Percentiles rank a stretch among this genome's conserved stretches.
Conservation (phyloP, 352 stramenopile genomes). For the Salisapilia sapeloensis region DNA sequence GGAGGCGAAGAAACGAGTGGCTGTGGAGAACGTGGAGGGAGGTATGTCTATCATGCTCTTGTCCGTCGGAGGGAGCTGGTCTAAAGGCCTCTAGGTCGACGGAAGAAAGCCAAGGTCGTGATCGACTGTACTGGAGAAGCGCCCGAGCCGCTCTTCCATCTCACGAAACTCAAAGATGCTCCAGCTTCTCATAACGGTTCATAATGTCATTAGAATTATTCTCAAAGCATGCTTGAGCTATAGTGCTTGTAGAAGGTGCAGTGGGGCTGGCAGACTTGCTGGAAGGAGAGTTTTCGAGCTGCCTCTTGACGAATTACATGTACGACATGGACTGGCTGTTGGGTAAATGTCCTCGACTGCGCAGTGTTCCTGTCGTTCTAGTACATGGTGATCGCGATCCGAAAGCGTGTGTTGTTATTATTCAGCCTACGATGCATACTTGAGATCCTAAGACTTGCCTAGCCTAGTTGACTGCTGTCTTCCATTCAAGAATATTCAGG, state of each 20-base stretch:
- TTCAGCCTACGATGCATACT: too few relatives aligned
- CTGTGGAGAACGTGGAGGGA: too few relatives aligned
- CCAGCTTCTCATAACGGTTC: constrained; percentile 4
- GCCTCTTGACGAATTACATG: constrained; percentile 74
- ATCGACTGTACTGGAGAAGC: too few relatives aligned
- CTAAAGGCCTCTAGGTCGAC: too few relatives aligned
- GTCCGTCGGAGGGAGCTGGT: too few relatives aligned
- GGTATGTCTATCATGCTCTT: too few relatives aligned
- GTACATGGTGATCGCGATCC: constrained; percentile 57
- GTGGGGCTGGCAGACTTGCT: constrained; percentile 29
- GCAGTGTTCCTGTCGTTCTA: constrained; percentile 46
- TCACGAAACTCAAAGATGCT: constrained; percentile 7
- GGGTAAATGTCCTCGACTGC: constrained; percentile 27
- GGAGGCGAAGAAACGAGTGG: too few relatives aligned
- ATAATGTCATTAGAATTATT: neutral
- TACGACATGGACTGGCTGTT: constrained; percentile 65
- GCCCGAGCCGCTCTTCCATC: too few relatives aligned
- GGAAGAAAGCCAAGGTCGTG: too few relatives aligned
- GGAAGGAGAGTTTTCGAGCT: constrained; percentile 32
- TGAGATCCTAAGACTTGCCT: neutral
- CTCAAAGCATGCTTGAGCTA: neutral
- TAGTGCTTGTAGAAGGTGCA: constrained; percentile 11
- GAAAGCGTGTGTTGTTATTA: constrained; percentile 9
- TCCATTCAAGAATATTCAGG: constrained; percentile 36
- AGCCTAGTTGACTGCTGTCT: constrained; percentile 42